Percentiles rank a stretch among this genome's conserved stretches.
phyloP scores from a whole-genome alignment of 768 basidiomycete species.

The Mrakia blollopis region DNA sequence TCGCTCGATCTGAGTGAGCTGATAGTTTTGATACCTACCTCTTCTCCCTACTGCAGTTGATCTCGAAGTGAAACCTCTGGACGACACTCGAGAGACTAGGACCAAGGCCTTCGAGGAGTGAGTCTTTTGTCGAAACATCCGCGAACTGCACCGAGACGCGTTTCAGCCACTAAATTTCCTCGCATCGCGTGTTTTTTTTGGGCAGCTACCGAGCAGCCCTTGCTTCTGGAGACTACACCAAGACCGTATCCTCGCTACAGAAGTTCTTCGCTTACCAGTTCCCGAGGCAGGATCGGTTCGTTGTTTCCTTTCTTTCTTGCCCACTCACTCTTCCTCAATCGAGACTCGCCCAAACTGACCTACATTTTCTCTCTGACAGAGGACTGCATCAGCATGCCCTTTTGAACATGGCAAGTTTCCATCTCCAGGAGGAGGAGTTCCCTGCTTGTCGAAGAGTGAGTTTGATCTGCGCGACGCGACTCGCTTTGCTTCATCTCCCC shows the following conservation, averaged over 20 bases:
- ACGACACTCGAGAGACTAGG: constrained; percentile 60
- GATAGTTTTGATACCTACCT: constrained; percentile 47
- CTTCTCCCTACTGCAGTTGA: too few relatives aligned
- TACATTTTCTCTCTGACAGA: constrained; percentile 45
- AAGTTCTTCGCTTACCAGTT: constrained; percentile 82
- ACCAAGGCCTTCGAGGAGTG: constrained; percentile 60
- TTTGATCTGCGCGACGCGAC: constrained; percentile 4
- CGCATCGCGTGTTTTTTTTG: too few relatives aligned
- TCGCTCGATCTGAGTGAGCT: constrained; percentile 49
- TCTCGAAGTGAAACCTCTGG: constrained; percentile 15
- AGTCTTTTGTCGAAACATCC: constrained; percentile 35
- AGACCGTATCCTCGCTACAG: constrained; percentile 65
- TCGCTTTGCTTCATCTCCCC: background rate
- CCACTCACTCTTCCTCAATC: background rate
- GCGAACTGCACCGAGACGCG: background rate
- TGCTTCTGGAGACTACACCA: constrained; percentile 63
- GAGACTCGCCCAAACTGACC: background rate
- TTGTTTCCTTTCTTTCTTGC: constrained; percentile 40
- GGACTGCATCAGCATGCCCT: constrained; percentile 75
- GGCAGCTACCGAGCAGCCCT: constrained; percentile 43
- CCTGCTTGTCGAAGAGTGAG: constrained; percentile 63
- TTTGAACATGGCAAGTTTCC: constrained; percentile 69
- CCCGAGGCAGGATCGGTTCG: constrained; percentile 72
- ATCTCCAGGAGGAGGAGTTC: constrained; percentile 65
- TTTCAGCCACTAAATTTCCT: background rate